phyloP scores from a whole-genome alignment of 208 protist genomes.

The Wallacemonas sp. region DNA sequence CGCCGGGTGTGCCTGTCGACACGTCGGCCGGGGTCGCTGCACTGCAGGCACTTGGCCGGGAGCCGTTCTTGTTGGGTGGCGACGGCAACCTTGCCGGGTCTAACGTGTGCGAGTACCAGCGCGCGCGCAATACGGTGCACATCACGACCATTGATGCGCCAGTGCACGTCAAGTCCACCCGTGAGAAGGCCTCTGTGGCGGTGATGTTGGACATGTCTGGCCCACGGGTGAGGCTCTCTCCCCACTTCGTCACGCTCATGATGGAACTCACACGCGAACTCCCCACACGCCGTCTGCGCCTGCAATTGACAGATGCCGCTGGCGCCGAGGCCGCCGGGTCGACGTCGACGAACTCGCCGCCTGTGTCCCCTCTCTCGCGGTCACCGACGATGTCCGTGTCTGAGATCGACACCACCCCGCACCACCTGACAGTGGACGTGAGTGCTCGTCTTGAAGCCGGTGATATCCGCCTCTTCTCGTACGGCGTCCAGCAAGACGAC shows the following conservation, averaged over 20 bases:
- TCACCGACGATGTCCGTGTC: neutral
- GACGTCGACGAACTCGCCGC: neutral
- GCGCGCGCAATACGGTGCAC: slow-evolving; percentile 50
- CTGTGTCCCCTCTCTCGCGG: neutral
- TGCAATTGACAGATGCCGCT: neutral
- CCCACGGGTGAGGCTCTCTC: slow-evolving; percentile 58
- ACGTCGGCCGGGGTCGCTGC: slow-evolving; percentile 1
- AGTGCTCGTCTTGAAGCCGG: slow-evolving; percentile 33
- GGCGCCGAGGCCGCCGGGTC: neutral
- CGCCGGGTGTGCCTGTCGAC: slow-evolving; percentile 49
- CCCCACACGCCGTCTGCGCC: slow-evolving; percentile 13
- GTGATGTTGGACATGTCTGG: slow-evolving; percentile 67
- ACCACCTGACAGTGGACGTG: slow-evolving; percentile 24
- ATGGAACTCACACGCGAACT: slow-evolving; percentile 53
- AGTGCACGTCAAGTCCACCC: slow-evolving; percentile 41
- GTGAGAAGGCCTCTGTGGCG: slow-evolving; percentile 26
- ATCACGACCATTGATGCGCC: slow-evolving; percentile 61
- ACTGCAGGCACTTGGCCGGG: slow-evolving; percentile 23
- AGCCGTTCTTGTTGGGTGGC: slow-evolving; percentile 67
- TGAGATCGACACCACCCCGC: neutral
- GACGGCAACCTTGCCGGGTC: slow-evolving; percentile 65
- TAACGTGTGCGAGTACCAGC: slow-evolving; percentile 31
- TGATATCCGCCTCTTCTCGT: slow-evolving; percentile 25
- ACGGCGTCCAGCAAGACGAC: slow-evolving; percentile 11
- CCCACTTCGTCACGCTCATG: slow-evolving; percentile 62